These are phyloP conservation scores for Priceomyces fermenticarens DNA, from an alignment of 805 yeast genomes.

Conservation along the genomic window DNA sequence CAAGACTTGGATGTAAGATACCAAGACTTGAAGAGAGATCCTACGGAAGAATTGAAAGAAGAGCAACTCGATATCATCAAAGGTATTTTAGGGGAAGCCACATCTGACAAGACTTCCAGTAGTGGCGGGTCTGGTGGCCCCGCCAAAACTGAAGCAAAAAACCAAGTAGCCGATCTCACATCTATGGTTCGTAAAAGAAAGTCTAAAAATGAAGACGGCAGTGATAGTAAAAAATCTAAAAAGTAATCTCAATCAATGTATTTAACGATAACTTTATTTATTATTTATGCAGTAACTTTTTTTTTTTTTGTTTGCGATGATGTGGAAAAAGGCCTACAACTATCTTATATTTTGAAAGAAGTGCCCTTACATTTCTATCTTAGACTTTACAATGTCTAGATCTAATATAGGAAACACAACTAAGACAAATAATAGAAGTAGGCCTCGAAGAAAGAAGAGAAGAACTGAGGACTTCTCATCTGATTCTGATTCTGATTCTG, in stretches of 20 bases:
- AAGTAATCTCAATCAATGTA: slow-evolving; percentile 1
- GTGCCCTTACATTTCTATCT: no score
- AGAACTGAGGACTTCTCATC: slow-evolving; percentile 75
- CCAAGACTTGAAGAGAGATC: slow-evolving; percentile 52
- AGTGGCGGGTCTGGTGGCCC: slow-evolving; percentile 13
- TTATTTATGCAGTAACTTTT: neutral
- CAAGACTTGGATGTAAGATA: slow-evolving; percentile 56
- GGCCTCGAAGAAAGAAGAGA: slow-evolving; percentile 70
- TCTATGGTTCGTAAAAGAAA: slow-evolving; percentile 60
- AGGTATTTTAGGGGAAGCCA: slow-evolving; percentile 54
- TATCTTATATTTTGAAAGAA: no score
- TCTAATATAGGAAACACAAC: neutral
- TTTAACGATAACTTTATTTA: neutral
- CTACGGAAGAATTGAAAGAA: slow-evolving; percentile 44
- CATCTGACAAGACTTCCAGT: slow-evolving; percentile 18
- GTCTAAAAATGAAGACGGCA: slow-evolving; percentile 8
- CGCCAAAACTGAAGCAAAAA: slow-evolving; percentile 27
- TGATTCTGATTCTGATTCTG: slow-evolving; percentile 46
- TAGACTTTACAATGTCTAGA: no score
- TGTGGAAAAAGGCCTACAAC: no score
- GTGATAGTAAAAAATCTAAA: slow-evolving; percentile 9
- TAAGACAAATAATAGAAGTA: slow-evolving; percentile 2
- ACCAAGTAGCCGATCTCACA: slow-evolving; percentile 58
- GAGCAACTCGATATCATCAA: slow-evolving; percentile 53
- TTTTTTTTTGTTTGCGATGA: neutral